Evolutionary conservation across 768 basidiomycete species (phyloP).

Genomic region (Steccherinum ochraceum): DNA sequence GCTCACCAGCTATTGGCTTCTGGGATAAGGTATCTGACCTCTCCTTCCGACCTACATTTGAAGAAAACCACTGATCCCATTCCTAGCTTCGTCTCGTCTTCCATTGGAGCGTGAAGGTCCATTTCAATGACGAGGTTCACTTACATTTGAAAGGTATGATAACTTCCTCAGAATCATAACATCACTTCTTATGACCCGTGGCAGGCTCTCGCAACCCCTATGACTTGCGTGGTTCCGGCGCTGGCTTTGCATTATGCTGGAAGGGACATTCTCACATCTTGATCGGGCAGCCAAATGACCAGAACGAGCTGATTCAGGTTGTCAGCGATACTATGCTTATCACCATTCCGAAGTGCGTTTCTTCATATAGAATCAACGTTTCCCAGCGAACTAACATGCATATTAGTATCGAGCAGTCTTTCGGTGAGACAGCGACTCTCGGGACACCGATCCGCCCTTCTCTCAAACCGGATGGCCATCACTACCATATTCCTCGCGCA

Average conservation of each 20-base stretch:
- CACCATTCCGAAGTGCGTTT: conserved; percentile 78
- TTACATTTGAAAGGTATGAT: conserved; percentile 78
- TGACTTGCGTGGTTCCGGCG: conserved; percentile 57
- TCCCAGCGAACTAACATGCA: background rate
- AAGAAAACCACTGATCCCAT: too few species aligned
- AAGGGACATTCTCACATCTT: conserved; percentile 64
- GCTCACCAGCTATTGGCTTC: conserved; percentile 80
- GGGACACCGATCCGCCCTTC: background rate
- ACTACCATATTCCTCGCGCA: background rate
- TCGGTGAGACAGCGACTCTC: conserved; percentile 10
- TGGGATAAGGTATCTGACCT: conserved; percentile 79
- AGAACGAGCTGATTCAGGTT: conserved; percentile 79
- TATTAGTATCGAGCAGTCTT: conserved; percentile 17
- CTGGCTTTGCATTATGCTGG: conserved; percentile 87
- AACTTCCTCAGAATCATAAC: conserved; percentile 6
- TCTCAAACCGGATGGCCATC: background rate
- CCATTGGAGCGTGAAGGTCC: conserved; percentile 71
- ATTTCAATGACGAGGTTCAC: conserved; percentile 67
- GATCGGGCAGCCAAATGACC: conserved; percentile 63
- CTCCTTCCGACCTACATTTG: background rate
- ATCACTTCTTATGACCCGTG: background rate
- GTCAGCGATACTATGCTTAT: conserved; percentile 74
- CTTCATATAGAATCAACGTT: background rate
- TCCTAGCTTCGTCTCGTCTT: conserved; percentile 65
- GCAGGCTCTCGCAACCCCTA: conserved; percentile 83